A percentile compares a stretch with the other conserved stretches of the same genome.
phyloP scores from a whole-genome alignment of 257 asterid species.

The Primulina huaijiensis region DNA sequence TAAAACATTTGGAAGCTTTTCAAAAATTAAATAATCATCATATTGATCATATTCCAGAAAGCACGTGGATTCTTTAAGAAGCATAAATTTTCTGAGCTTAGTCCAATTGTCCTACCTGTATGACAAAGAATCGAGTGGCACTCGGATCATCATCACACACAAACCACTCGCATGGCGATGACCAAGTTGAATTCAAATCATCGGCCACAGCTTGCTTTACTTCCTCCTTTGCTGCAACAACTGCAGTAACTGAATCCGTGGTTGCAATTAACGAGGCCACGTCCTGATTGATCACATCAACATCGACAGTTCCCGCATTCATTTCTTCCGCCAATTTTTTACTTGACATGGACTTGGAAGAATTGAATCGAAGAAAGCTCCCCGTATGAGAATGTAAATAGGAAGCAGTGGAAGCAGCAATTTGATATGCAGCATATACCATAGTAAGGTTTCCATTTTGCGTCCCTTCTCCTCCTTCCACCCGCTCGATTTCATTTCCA shows the following conservation, averaged over 20 bases:
- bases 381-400: slow-evolving; percentile 80
- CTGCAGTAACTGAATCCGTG: slow-evolving; percentile 87
- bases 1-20: slow-evolving; percentile 1
- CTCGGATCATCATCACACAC: slow-evolving; percentile 80
- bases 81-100: neutral
- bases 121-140: slow-evolving; percentile 76
- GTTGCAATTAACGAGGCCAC: slow-evolving; percentile 77
- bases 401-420: slow-evolving; percentile 96
- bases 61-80: neutral
- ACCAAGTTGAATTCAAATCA: slow-evolving; percentile 65
- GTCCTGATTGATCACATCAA: slow-evolving; percentile 40
- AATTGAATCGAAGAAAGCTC: slow-evolving; percentile 60
- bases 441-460: slow-evolving; percentile 36
- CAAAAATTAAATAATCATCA: slow-evolving; percentile 11
- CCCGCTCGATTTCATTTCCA: slow-evolving; percentile 25
- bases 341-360: slow-evolving; percentile 33
- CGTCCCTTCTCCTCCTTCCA: slow-evolving; percentile 24
- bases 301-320: slow-evolving; percentile 16
- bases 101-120: slow-evolving; percentile 52
- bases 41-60: neutral
- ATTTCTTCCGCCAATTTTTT: slow-evolving; percentile 27
- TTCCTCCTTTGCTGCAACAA: slow-evolving; percentile 97
- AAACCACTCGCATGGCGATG: slow-evolving; percentile 96
- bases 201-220: slow-evolving; percentile 98
- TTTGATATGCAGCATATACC: slow-evolving; percentile 69